Conservation (phyloP, 371 early-diverging fungal genomes). For the Mortierella sp. region DNA sequence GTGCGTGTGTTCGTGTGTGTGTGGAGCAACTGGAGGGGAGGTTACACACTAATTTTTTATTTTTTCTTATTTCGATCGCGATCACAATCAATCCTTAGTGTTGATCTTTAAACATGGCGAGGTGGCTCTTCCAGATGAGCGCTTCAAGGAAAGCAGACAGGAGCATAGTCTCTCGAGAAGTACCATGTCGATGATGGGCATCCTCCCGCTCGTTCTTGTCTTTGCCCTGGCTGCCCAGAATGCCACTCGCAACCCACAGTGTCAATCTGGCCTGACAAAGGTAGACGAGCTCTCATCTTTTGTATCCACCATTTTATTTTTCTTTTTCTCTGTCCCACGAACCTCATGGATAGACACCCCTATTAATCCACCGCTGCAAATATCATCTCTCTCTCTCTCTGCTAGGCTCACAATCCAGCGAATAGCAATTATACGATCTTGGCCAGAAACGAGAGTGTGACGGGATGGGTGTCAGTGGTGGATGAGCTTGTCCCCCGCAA, state of each 20-base stretch:
- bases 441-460: slow-evolving; percentile 72
- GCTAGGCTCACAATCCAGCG: slow-evolving; percentile 41
- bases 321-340: neutral
- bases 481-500: slow-evolving; percentile 62
- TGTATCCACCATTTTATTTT: neutral
- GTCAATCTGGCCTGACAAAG: slow-evolving; percentile 48
- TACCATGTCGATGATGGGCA: slow-evolving; percentile 41
- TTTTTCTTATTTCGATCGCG: no score
- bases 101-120: slow-evolving; percentile 52
- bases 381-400: neutral
- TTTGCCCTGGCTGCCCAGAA: slow-evolving; percentile 49
- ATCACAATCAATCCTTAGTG: slow-evolving; percentile 6
- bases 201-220: slow-evolving; percentile 47
- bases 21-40: no score
- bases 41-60: no score
- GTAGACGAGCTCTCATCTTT: no score
- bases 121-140: slow-evolving; percentile 51
- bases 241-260: slow-evolving; percentile 55
- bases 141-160: slow-evolving; percentile 31
- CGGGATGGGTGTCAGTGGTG: slow-evolving; percentile 78
- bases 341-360: neutral
- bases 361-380: neutral
- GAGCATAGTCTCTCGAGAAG: slow-evolving; percentile 19
- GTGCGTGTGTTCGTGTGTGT: no score
- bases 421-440: slow-evolving; percentile 57